These are phyloP conservation scores for Penicillium frequentans DNA, from an alignment of 2,329 filamentous ascomycete species.

Conservation along the genomic window DNA sequence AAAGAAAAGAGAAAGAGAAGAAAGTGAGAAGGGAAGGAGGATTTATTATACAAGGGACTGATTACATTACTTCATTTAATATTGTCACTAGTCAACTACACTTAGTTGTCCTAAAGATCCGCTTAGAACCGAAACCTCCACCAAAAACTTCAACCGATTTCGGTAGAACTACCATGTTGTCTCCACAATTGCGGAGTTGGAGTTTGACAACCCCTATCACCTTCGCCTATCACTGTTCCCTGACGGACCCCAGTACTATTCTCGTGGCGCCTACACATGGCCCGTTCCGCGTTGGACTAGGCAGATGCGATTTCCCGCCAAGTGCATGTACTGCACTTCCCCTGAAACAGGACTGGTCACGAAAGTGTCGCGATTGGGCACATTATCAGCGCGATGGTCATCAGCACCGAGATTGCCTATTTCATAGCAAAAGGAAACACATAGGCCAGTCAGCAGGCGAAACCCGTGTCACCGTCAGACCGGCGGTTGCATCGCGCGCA, in stretches of 20 bases:
- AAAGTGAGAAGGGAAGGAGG: background rate
- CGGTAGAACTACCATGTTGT: background rate
- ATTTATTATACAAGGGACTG: conserved; percentile 12
- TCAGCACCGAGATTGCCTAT: background rate
- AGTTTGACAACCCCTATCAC: background rate
- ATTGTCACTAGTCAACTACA: background rate
- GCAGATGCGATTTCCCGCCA: conserved; percentile 14
- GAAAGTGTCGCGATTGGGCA: background rate
- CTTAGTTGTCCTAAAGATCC: conserved; percentile 4
- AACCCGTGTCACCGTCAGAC: background rate
- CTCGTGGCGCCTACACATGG: background rate
- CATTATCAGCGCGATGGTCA: background rate
- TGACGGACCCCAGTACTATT: background rate
- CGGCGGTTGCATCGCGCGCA: background rate
- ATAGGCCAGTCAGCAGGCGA: background rate
- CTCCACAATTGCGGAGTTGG: background rate
- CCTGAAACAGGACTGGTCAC: background rate
- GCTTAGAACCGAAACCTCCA: conserved; percentile 12
- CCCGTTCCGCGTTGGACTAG: conserved; percentile 5
- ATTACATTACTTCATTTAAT: background rate
- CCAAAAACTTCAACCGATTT: background rate
- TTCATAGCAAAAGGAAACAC: background rate
- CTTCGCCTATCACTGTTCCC: background rate
- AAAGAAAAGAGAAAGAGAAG: background rate
- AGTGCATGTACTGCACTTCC: background rate